Evolutionary conservation across 2,329 filamentous ascomycete genomes (phyloP), one percentile per base, ranked within the genome.

Genomic region (Hysterium pulicare): DNA sequence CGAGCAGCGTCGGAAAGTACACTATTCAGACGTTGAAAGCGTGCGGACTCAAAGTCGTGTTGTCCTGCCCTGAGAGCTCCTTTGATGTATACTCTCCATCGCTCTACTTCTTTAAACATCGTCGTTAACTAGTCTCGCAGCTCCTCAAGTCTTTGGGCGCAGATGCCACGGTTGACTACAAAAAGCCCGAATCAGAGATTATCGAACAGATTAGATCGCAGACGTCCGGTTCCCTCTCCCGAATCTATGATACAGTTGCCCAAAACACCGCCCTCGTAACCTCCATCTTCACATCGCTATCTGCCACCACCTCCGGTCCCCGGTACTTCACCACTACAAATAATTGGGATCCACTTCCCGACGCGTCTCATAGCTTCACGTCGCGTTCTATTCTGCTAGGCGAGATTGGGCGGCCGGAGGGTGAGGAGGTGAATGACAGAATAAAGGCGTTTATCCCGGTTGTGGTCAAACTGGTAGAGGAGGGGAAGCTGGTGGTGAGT

Each of bases 211-310:
- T 64, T 16, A 46, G 58, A 20, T 26, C 32, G 2, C 42, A 58
- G 23, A 67, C 62, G 7, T 47, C 46, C 13, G 57, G 55, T 23
- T 52, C 57, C 9, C 41, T 62, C 8, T 47, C 49, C 37, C 49
- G 53, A 4, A 50, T 61, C 42, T 59, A 60, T 39, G 64, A 66
- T 41, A 60, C 63, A 10, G 58, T 59, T 8, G 56, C 58, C 5
- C 48, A 50, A 1, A 59, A 65, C 28, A 53, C 61, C 41, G 45
- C 39, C 13, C 47, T 65, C 32, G 50, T 57, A 11, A 23, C 44
- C 7, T 30, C 41, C 4, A 33, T 48, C 37, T 40, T 49, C 45
- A 22, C 58, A 53, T 44, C 46, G 41, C 40, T 64, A n/a, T n/a
- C n/a, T n/a, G n/a, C 62, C 33, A 37, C 53, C 3, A 55, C 57